These are phyloP conservation scores for Aspergillus bombycis DNA, from an alignment of 2,329 filamentous ascomycete species.

Conservation along the genomic window DNA sequence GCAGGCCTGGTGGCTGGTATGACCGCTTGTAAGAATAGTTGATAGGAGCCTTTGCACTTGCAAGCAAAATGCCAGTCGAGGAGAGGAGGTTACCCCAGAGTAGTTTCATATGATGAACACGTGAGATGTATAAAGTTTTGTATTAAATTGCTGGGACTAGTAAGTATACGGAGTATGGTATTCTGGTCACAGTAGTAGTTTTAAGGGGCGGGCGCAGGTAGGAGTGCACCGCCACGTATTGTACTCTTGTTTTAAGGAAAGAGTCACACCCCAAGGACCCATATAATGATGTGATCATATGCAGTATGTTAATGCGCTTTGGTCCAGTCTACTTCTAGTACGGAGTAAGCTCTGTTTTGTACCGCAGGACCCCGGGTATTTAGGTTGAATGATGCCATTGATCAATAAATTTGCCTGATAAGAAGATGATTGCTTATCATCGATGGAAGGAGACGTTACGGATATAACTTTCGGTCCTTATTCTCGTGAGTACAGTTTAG, in stretches of 20 bases:
- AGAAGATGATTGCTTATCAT: background rate
- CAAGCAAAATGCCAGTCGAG: background rate
- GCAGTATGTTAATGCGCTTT: background rate
- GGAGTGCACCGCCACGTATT: slow-evolving; percentile 18
- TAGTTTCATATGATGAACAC: slow-evolving; percentile 1
- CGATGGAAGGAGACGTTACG: background rate
- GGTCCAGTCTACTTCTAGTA: background rate
- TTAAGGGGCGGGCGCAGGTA: background rate
- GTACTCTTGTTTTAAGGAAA: background rate
- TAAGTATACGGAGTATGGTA: background rate
- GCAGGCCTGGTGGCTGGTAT: background rate
- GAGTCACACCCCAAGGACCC: background rate
- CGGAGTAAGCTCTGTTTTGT: background rate
- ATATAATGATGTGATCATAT: slow-evolving; percentile 1
- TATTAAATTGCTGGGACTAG: background rate
- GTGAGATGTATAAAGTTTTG: background rate
- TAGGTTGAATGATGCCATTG: background rate
- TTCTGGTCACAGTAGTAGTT: background rate
- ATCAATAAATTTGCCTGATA: background rate
- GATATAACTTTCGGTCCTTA: background rate
- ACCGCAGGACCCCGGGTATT: background rate
- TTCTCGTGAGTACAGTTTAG: too few species aligned
- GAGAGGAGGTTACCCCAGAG: background rate
- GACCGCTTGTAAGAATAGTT: background rate
- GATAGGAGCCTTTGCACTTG: background rate